These are phyloP conservation scores for Lipomyces yamanashiensis DNA, from an alignment of 805 yeast species.

Conservation along the genomic window DNA sequence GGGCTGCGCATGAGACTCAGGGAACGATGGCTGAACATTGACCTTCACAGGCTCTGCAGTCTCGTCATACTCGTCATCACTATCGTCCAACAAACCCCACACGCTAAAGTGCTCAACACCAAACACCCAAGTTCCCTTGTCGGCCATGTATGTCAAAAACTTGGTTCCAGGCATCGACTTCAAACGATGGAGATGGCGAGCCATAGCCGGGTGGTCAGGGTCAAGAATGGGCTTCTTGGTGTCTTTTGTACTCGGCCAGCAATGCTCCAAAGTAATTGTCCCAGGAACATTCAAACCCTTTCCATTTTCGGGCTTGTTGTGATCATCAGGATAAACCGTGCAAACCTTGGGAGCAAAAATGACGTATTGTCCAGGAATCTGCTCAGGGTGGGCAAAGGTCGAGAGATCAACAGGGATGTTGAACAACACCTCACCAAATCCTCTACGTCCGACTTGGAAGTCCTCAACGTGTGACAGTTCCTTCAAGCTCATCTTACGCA, in stretches of 20 bases:
- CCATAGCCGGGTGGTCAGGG: conserved; percentile 71
- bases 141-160: conserved; percentile 78
- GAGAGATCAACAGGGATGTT: conserved; percentile 83
- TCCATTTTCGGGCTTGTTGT: conserved; percentile 66
- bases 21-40: conserved; percentile 1
- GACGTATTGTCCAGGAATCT: conserved; percentile 69
- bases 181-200: conserved; percentile 69
- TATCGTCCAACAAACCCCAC: conserved; percentile 86
- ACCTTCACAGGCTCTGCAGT: conserved; percentile 44
- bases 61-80: conserved; percentile 57
- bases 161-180: conserved; percentile 61
- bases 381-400: conserved; percentile 60
- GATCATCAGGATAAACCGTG: conserved; percentile 72
- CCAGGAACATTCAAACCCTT: conserved; percentile 84
- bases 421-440: conserved; percentile 78
- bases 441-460: conserved; percentile 77
- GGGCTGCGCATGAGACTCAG: background rate
- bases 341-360: conserved; percentile 64
- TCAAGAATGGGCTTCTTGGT: conserved; percentile 76
- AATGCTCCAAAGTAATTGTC: conserved; percentile 71
- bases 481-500: conserved; percentile 61
- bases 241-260: conserved; percentile 78
- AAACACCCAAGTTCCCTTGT: conserved; percentile 55
- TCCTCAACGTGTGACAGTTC: conserved; percentile 67
- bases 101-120: conserved; percentile 78